Evolutionary conservation across 2,329 filamentous ascomycete species (phyloP), one percentile per base, ranked within the genome.

Genomic region (Neophaeococcomyces aloes): DNA sequence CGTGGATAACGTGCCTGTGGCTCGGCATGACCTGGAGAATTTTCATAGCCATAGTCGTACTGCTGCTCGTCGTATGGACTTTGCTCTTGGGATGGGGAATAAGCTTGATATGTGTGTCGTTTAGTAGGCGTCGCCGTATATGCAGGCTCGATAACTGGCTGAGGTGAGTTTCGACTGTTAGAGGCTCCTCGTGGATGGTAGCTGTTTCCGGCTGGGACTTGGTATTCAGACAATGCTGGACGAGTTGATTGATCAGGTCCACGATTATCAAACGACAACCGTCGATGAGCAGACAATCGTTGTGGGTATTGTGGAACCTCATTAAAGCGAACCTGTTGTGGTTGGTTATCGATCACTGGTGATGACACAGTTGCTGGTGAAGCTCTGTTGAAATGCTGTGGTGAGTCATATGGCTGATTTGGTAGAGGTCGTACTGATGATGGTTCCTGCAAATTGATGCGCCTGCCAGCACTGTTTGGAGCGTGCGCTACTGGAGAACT

Each of bases 11-110:
- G 30, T 52, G 30, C 61, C 61, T 48, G 46, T 56, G 33, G 57
- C 58, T 30, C 66, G 65, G 5, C 59, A 62, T 1, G 55, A 14
- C 14, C 21, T 19, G 32, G 18, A 10, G 35, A 17, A 25, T 39
- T 40, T 13, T 37, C 37, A 18, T 35, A 42, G 30, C 39, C 34
- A 21, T 35, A 42, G 21, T 42, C 39, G 30, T 25, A 25, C 35
- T 31, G n/a, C 6, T 21, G 11, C 4, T 35, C 30, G 29, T 42
- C 31, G 31, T 42, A 35, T 10, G 29, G n/a, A 14, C 25, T 19
- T 33, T 41, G 36, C 19, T 19, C 25, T 7, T 31, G 25, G 18
- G 50, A 2, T 51, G 55, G 3, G 58, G 38, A 21, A 51, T n/a
- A 53, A 50, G 15, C 30, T 17, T 34, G 30, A 19, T 42, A 27